Evolutionary conservation across 2,329 filamentous ascomycete genomes (phyloP), one percentile per base, ranked within the genome.

Genomic region (Nectriaceae sp.): DNA sequence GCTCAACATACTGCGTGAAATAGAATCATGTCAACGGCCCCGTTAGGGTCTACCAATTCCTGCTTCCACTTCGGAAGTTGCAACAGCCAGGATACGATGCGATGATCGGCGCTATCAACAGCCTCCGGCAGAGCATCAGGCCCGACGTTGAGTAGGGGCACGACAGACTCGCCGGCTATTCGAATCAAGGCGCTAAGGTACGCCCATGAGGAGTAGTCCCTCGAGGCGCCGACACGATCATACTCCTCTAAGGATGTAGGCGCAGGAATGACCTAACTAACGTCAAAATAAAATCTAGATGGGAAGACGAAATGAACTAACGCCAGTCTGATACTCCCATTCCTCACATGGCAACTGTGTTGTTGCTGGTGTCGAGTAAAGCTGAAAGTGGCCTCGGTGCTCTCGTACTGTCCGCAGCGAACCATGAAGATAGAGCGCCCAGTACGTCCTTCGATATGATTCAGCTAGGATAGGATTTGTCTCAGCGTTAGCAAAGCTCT

Each of bases 301-400:
- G 21, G 4, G 3, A 20, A 15, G 2, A 33, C 24, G n/a, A 35
- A 15, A 10, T 35, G 4, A 18, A 59, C 50, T 21, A 10, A 61
- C 59, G 5, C 45, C 47, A 4, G 42, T 21, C 40, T 59, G 48
- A 39, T 62, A 62, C 11, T 61, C 54, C 56, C 49, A 55, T 38
- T 62, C 60, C 21, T 59, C 56, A 15, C 57, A 62, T n/a, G 60
- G 60, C 21, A 62, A 46, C 10, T 59, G 57, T 18, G 51, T 47
- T n/a, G 48, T 53, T 4, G 46, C 38, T 2, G 26, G 16, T 3
- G 38, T 42, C 4, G 36, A 37, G 41, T 44, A 54, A 21, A 57
- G 45, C 5, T 44, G 47, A 38, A 52, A 53, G 26, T 49, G 38
- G 5, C 40, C 35, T 3, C 45, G 21, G 19, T 49, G 41, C 18